phyloP scores from a whole-genome alignment of 768 basidiomycete genomes.

The Pleurotus pulmonarius region DNA sequence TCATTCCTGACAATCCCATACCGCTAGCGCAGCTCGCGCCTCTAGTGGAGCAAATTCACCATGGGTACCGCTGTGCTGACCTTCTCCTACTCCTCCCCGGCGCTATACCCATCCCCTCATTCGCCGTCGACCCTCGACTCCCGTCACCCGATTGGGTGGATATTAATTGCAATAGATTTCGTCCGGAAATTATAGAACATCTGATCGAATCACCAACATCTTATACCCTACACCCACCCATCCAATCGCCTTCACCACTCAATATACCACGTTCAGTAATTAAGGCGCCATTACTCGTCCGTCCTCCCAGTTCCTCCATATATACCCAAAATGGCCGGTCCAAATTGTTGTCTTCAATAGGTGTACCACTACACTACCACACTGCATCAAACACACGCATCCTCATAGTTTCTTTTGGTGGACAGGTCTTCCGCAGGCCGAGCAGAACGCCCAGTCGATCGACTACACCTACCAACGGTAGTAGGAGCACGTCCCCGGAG shows the following conservation, averaged over 20 bases:
- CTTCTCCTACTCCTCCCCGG: slow-evolving; percentile 70
- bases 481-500: slow-evolving; percentile 13
- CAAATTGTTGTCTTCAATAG: slow-evolving; percentile 51
- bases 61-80: slow-evolving; percentile 69
- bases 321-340: slow-evolving; percentile 54
- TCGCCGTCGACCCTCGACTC: slow-evolving; percentile 45
- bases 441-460: slow-evolving; percentile 35
- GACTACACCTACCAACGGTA: slow-evolving; percentile 21
- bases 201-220: slow-evolving; percentile 29
- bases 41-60: slow-evolving; percentile 58
- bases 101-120: slow-evolving; percentile 74
- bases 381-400: slow-evolving; percentile 50
- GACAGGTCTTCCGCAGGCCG: slow-evolving; percentile 65
- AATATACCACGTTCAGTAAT: slow-evolving; percentile 33
- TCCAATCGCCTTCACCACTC: slow-evolving; percentile 29
- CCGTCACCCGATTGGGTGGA: slow-evolving; percentile 68
- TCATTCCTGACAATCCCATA: slow-evolving; percentile 53
- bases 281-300: slow-evolving; percentile 67
- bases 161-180: slow-evolving; percentile 39
- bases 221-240: slow-evolving; percentile 34
- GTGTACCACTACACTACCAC: slow-evolving; percentile 50
- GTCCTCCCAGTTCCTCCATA: slow-evolving; percentile 45
- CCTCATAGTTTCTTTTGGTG: slow-evolving; percentile 78
- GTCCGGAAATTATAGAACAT: slow-evolving; percentile 36
- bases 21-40: slow-evolving; percentile 45